Conservation (phyloP, 805 yeast species). For the Pichia rugopelliculosa region DNA sequence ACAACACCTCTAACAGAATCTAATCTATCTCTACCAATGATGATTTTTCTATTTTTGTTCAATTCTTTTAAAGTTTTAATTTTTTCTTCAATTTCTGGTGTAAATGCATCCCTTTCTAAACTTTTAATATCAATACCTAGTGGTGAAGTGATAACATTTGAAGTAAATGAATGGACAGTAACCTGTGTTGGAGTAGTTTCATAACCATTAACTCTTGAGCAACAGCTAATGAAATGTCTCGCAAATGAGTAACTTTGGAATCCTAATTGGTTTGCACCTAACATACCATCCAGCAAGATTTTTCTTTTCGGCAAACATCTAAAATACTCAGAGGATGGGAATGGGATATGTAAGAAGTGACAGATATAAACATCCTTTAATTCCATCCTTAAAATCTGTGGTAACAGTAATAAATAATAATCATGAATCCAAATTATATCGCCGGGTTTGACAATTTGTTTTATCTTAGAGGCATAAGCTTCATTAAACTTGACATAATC, state of each 20-base stretch:
- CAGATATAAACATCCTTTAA: conserved; percentile 70
- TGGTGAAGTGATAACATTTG: conserved; percentile 70
- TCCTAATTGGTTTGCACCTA: conserved; percentile 80
- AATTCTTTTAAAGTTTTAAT: conserved; percentile 56
- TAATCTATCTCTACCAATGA: conserved; percentile 89
- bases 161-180: conserved; percentile 68
- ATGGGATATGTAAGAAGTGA: conserved; percentile 81
- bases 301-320: conserved; percentile 79
- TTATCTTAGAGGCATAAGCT: conserved; percentile 75
- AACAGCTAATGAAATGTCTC: conserved; percentile 85
- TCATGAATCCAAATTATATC: conserved; percentile 92
- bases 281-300: conserved; percentile 79
- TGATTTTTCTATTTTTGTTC: conserved; percentile 62
- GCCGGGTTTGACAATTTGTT: conserved; percentile 71
- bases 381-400: conserved; percentile 74
- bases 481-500: conserved; percentile 88
- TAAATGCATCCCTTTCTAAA: conserved; percentile 58
- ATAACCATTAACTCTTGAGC: conserved; percentile 80
- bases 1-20: conserved; percentile 90
- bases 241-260: conserved; percentile 84
- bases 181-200: conserved; percentile 56
- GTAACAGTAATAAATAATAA: conserved; percentile 72
- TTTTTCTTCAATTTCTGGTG: conserved; percentile 47
- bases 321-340: conserved; percentile 91
- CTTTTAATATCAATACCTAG: conserved; percentile 79